Evolutionary conservation across 2,329 filamentous ascomycete genomes (phyloP), one percentile per base, ranked within the genome.

Genomic region (Paraphoma chrysanthemicola): DNA sequence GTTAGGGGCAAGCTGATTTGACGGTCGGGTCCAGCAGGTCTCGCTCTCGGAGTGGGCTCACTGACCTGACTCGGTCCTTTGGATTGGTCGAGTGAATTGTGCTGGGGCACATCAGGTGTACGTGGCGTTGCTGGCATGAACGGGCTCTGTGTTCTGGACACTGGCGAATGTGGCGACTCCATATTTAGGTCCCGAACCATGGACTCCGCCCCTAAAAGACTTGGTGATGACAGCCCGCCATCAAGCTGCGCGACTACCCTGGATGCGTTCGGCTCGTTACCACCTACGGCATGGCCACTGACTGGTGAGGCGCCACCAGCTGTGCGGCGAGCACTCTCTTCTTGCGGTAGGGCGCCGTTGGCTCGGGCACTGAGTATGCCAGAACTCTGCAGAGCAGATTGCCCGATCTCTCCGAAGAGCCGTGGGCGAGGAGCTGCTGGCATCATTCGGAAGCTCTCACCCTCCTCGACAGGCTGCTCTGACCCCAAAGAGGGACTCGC

Each of bases 341-440:
- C 64, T 16, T 67, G 48, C 3, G 66, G 72, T 10, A 77, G 56
- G 14, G 74, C 75, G 30, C 64, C 62, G 18, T 72, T 69, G 14
- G 67, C 69, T 38, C 70, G 68, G 14, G 59, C 62, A 33, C 62
- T 66, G 5, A 86, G 71, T 17, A 80, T 72, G 11, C 80, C 81
- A 14, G 85, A 86, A 66, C 81, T 85, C 48, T 79, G 76, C 12
- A 88, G 66, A 10, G 82, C 82, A 17, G 85, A 86, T 29, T 80
- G 74, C 10, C 82, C 82, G 59, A 89, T 85, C 68, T 89, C 86
- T 11, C 86, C 86, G 67, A 88, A 89, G 6, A 89, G 76, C 48
- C 83, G 83, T 56, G 75, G 59, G 16, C 60, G 62, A 10, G 55
- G 59, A 29, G 66, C 53, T 30, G 59, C 63, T 10, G 64, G 67